These are phyloP conservation scores for Lecanicillium sp. DNA, from an alignment of 2,329 filamentous ascomycete species.

Conservation along the genomic window DNA sequence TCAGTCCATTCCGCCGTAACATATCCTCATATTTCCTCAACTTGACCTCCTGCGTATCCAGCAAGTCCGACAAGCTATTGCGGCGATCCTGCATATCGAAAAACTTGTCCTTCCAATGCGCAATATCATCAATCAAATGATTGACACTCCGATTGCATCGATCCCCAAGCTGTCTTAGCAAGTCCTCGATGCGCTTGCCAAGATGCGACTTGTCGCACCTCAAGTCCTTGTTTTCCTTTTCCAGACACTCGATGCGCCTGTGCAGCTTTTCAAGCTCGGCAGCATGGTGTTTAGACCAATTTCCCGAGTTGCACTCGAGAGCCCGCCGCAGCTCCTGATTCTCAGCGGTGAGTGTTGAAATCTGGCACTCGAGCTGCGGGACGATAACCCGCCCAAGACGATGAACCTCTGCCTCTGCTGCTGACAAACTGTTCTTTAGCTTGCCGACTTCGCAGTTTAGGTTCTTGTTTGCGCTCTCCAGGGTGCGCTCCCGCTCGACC, in stretches of 20 bases:
- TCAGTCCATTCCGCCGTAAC: conserved; percentile 20
- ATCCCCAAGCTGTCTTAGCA: conserved; percentile 24
- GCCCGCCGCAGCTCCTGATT: conserved; percentile 31
- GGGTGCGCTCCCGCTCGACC: conserved; percentile 25
- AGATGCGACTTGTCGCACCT: conserved; percentile 27
- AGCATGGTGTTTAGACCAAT: conserved; percentile 20
- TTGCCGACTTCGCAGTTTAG: conserved; percentile 22
- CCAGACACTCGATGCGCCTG: conserved; percentile 24
- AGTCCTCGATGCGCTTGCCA: conserved; percentile 21
- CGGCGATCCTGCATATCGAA: conserved; percentile 22
- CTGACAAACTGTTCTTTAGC: conserved; percentile 27
- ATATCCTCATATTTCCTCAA: conserved; percentile 26
- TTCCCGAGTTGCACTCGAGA: conserved; percentile 23
- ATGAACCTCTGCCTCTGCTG: conserved; percentile 26
- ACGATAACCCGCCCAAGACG: conserved; percentile 23
- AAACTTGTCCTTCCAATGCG: conserved; percentile 25
- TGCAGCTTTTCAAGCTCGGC: conserved; percentile 24
- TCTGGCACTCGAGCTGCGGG: conserved; percentile 27
- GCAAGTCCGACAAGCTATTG: conserved; percentile 18
- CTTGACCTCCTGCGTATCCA: conserved; percentile 23
- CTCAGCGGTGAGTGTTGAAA: conserved; percentile 26
- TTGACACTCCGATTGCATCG: conserved; percentile 22
- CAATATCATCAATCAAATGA: conserved; percentile 23
- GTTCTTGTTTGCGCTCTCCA: conserved; percentile 25
- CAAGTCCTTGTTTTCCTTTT: conserved; percentile 28